phyloP scores from a whole-genome alignment of 345 rosid genomes.

The Litchi chinensis region DNA sequence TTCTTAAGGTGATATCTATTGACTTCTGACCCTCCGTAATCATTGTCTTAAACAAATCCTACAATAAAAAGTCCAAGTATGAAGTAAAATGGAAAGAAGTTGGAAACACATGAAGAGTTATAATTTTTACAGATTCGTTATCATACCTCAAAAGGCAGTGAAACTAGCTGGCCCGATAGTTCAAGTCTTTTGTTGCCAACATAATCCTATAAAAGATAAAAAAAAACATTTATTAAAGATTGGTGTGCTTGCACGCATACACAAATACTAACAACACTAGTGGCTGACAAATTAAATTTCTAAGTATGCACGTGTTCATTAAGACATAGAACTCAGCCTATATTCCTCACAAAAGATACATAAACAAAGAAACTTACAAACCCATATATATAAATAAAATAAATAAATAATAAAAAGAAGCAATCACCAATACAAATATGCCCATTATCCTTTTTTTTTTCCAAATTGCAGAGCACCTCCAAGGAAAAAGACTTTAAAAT shows the following conservation, averaged over 20 bases:
- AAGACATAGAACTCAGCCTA: neutral
- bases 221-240: neutral
- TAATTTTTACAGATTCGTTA: neutral
- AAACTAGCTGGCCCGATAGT: slow-evolving; percentile 87
- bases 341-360: neutral
- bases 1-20: slow-evolving; percentile 48
- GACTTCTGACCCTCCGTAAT: slow-evolving; percentile 52
- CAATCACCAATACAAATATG: neutral
- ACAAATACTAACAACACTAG: neutral
- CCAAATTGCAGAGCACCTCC: neutral
- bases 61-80: slow-evolving; percentile 7
- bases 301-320: neutral
- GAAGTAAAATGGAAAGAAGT: slow-evolving; percentile 8
- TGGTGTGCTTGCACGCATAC: neutral
- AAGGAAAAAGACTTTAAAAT: neutral
- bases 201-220: slow-evolving; percentile 62
- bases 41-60: slow-evolving; percentile 94
- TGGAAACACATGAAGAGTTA: neutral
- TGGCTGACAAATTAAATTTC: neutral
- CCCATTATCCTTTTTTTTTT: neutral
- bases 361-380: neutral
- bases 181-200: slow-evolving; percentile 97
- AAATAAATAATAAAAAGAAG: neutral
- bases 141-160: slow-evolving; percentile 91
- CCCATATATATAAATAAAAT: no score